Conservation (phyloP, 2,329 filamentous ascomycete species). For the Cryphonectria radicalis region DNA sequence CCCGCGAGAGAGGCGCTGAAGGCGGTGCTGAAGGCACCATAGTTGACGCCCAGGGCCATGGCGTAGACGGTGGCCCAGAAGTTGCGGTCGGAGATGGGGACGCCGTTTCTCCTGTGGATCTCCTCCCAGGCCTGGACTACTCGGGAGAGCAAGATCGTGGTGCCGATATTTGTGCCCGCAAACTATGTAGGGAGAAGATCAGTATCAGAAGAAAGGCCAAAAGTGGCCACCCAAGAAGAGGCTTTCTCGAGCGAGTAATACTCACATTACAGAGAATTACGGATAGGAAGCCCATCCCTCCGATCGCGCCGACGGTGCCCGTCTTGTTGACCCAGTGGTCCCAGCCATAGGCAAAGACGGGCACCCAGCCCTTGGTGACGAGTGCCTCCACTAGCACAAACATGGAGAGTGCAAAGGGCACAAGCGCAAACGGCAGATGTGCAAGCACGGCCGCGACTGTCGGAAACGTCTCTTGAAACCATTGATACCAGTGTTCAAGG, state of each 20-base stretch:
- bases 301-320: slow-evolving; percentile 69
- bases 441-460: slow-evolving; percentile 67
- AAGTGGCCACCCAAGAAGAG: not conserved
- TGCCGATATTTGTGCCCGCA: slow-evolving; percentile 77
- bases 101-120: slow-evolving; percentile 55
- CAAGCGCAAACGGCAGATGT: slow-evolving; percentile 68
- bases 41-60: slow-evolving; percentile 77
- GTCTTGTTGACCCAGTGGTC: slow-evolving; percentile 73
- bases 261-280: slow-evolving; percentile 74
- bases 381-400: slow-evolving; percentile 75
- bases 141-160: slow-evolving; percentile 72
- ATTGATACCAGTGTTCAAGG: slow-evolving; percentile 50
- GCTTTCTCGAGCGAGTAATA: slow-evolving; percentile 28
- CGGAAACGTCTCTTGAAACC: slow-evolving; percentile 72
- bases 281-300: slow-evolving; percentile 74
- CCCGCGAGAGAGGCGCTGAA: slow-evolving; percentile 75
- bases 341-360: slow-evolving; percentile 75
- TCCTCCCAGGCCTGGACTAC: slow-evolving; percentile 70
- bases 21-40: slow-evolving; percentile 72
- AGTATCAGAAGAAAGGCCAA: slow-evolving; percentile 27
- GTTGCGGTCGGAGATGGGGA: slow-evolving; percentile 62
- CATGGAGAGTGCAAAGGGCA: slow-evolving; percentile 76
- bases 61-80: slow-evolving; percentile 70
- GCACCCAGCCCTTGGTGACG: slow-evolving; percentile 75
- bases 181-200: slow-evolving; percentile 54